A percentile compares a stretch with the other conserved stretches of the same genome.
These are phyloP conservation scores for Axilococcus clingmanii DNA, from an alignment of 139 green algal genomes.

Conservation along the genomic window DNA sequence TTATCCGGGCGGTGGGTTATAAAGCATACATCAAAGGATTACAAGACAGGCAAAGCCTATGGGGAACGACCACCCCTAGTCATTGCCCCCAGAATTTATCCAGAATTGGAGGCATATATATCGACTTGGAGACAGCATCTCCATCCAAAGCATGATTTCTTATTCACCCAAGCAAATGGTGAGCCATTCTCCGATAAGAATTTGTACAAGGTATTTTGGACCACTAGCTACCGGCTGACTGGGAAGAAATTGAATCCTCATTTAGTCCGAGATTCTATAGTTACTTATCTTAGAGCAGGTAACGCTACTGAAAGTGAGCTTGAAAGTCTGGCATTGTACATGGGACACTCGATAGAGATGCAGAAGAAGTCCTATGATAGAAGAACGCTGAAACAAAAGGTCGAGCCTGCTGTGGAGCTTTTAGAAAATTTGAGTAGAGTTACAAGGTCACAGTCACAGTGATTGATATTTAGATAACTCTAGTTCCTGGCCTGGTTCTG, in stretches of 20 bases:
- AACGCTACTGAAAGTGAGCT: slow-evolving; percentile 46
- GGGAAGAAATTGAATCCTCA: slow-evolving; percentile 52
- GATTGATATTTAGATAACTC: not conserved
- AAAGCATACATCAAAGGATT: slow-evolving; percentile 38
- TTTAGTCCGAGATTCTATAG: slow-evolving; percentile 54
- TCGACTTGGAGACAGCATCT: slow-evolving; percentile 29
- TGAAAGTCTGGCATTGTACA: slow-evolving; percentile 64
- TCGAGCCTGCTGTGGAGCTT: slow-evolving; percentile 50
- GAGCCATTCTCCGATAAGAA: slow-evolving; percentile 26
- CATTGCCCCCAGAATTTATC: slow-evolving; percentile 39
- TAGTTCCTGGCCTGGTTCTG: slow-evolving; percentile 1
- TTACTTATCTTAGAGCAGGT: slow-evolving; percentile 35
- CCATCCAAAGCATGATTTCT: slow-evolving; percentile 25
- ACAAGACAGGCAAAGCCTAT: slow-evolving; percentile 62
- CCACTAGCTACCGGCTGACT: slow-evolving; percentile 20
- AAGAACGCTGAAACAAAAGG: slow-evolving; percentile 29
- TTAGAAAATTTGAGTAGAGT: slow-evolving; percentile 39
- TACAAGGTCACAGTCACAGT: not conserved
- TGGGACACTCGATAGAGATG: slow-evolving; percentile 53
- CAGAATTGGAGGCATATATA: slow-evolving; percentile 54
- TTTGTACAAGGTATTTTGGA: slow-evolving; percentile 39
- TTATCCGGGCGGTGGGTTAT: slow-evolving; percentile 44
- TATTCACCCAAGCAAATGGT: slow-evolving; percentile 38
- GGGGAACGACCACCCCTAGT: slow-evolving; percentile 51
- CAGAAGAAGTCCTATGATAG: slow-evolving; percentile 57